Evolutionary conservation across 2,329 filamentous ascomycete species (phyloP).

Genomic region (Calonectria hongkongensis): DNA sequence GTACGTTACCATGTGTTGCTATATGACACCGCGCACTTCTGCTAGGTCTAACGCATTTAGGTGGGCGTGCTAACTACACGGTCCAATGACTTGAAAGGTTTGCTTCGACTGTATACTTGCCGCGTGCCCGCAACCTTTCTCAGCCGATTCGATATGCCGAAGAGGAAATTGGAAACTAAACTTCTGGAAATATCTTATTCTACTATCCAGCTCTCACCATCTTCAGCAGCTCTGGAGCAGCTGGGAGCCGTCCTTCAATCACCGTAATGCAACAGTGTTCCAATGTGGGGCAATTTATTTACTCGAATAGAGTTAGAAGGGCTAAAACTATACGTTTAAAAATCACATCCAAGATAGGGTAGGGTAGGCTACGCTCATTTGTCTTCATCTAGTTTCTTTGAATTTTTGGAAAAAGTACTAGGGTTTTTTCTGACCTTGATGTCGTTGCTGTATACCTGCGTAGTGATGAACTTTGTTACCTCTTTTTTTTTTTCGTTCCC

Average conservation of each 20-base stretch:
- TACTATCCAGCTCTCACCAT: not conserved
- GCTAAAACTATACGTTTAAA: no score
- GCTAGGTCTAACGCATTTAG: not conserved
- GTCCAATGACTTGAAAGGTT: not conserved
- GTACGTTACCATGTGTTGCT: not conserved
- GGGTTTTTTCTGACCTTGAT: not conserved
- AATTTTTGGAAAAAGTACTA: no score
- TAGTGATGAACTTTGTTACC: not conserved
- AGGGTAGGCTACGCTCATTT: no score
- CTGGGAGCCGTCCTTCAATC: not conserved
- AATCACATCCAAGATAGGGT: no score
- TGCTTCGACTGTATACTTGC: slow-evolving; percentile 7
- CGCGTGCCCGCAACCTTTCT: not conserved
- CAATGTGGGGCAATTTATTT: no score
- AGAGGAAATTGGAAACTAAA: not conserved
- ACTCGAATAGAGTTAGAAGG: no score
- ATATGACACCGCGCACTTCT: no score
- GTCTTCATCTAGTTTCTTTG: no score
- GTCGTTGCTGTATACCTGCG: not conserved
- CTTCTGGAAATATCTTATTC: not conserved
- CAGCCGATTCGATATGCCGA: not conserved
- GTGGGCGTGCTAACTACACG: not conserved
- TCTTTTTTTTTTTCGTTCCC: not conserved
- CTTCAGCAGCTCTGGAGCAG: not conserved
- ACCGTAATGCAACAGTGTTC: no score